Evolutionary conservation across 2,329 filamentous ascomycete species (phyloP), one percentile per base, ranked within the genome.

Genomic region (Pestalotiopsis sp.): DNA sequence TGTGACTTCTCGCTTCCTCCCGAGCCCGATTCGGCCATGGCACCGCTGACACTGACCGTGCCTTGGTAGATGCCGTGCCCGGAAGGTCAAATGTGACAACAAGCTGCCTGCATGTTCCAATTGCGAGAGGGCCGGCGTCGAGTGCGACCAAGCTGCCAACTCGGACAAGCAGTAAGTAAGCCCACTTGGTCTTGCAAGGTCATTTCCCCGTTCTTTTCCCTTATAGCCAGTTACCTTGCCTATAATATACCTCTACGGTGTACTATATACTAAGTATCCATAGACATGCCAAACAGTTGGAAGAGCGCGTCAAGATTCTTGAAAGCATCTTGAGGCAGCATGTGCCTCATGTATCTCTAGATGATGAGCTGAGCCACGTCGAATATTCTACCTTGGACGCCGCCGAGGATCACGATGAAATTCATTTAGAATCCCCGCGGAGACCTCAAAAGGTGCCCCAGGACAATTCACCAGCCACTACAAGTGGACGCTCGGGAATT

Each of bases 41-140:
- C 31, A 7, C 20, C 27, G 36, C 14, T 63, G 20, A 41, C 20
- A 27, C 7, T 14, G 13, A 31, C 4, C n/a, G 23, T 27, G 20
- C 13, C 13, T 25, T 41, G 41, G 17, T 31, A 64, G 62, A 52
- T 65, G 63, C 13, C 63, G 63, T 49, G 63, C 49, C 17, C 23
- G 63, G 17, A 97, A 95, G 86, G 96, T 98, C 82, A 98, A 98
- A 83, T 98, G 95, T 81, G 96, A 98, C 78, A 96, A 95, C 73
- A 97, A 97, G 83, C 90, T 97, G 82, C 95, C 96, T 45, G 91
- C 94, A 70, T 99, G 96, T 81, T 95, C 93, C 7, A 95, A 98
- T 81, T 98, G 95, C 52, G 68, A 67, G 49, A 66, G 52, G 23
- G 58, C 66, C 3, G 61, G 36, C 17, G 45, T 67, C 7, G 31